phyloP scores from a whole-genome alignment of 163 green algal species.

The Scenedesmus sp. region DNA sequence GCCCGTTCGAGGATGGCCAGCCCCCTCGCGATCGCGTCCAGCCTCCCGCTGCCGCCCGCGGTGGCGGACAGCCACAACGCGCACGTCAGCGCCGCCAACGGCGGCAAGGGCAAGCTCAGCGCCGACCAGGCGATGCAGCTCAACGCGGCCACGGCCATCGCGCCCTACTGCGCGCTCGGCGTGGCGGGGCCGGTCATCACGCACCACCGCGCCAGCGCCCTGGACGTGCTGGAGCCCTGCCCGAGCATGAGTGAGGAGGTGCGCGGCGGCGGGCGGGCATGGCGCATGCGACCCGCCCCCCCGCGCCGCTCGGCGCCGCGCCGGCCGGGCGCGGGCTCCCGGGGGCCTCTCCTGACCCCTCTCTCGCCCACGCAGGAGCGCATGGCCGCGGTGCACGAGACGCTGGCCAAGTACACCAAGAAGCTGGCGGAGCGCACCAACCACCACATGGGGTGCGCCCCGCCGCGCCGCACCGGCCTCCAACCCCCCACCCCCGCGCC shows the following conservation, averaged over 20 bases:
- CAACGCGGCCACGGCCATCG: slow-evolving; percentile 50
- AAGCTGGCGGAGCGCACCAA: slow-evolving; percentile 84
- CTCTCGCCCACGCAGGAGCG: slow-evolving; percentile 68
- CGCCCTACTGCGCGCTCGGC: slow-evolving; percentile 86
- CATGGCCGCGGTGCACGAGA: slow-evolving; percentile 69
- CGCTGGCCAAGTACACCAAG: slow-evolving; percentile 86
- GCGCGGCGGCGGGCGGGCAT: neutral
- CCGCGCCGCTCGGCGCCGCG: neutral
- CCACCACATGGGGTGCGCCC: slow-evolving; percentile 87
- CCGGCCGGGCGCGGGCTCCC: neutral
- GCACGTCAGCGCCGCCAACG: slow-evolving; percentile 14
- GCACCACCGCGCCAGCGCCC: slow-evolving; percentile 71
- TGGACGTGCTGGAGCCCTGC: slow-evolving; percentile 65
- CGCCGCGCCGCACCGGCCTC: neutral
- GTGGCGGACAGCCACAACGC: slow-evolving; percentile 20
- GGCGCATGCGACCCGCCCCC: neutral
- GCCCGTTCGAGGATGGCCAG: slow-evolving; percentile 19
- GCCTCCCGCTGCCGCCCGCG: slow-evolving; percentile 37
- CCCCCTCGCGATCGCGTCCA: slow-evolving; percentile 46
- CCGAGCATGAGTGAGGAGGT: slow-evolving; percentile 52
- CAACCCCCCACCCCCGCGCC: no score
- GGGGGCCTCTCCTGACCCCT: neutral
- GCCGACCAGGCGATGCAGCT: slow-evolving; percentile 35
- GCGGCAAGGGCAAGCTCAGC: slow-evolving; percentile 10
- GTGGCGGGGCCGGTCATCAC: slow-evolving; percentile 70